A percentile compares a stretch with the other conserved stretches of the same genome.
These are phyloP conservation scores for Boechera divaricarpa DNA, from an alignment of 345 rosid species.

Conservation along the genomic window DNA sequence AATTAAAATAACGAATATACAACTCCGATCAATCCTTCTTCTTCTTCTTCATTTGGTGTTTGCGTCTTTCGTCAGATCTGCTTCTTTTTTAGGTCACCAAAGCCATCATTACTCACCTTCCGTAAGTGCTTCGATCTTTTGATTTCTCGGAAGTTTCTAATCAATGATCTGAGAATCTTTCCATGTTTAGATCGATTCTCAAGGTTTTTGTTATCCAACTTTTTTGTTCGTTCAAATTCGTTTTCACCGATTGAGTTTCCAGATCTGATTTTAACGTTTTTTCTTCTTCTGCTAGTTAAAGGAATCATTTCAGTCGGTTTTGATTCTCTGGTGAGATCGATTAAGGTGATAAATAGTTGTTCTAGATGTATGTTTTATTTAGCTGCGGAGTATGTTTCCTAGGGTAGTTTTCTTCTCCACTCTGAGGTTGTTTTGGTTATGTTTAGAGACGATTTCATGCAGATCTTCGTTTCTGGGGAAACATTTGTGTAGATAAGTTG, in stretches of 20 bases:
- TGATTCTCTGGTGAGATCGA: constrained; percentile 3
- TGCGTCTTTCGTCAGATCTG: constrained; percentile 40
- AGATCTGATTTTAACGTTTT: constrained; percentile 29
- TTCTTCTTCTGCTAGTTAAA: background rate
- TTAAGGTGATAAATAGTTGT: constrained; percentile 9
- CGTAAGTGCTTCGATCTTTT: constrained; percentile 24
- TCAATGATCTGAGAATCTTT: background rate
- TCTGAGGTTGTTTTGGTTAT: background rate
- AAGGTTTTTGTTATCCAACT: constrained; percentile 1
- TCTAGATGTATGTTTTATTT: background rate
- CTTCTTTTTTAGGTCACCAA: constrained; percentile 17
- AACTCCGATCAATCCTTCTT: constrained; percentile 27
- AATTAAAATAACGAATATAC: background rate
- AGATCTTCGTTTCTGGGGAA: constrained; percentile 18
- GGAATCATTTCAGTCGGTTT: background rate
- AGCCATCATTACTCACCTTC: constrained; percentile 17
- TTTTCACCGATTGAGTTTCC: constrained; percentile 10
- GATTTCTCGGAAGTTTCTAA: background rate
- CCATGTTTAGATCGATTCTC: constrained; percentile 14
- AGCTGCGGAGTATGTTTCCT: background rate
- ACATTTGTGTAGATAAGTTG: background rate
- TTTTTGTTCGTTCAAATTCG: constrained; percentile 8
- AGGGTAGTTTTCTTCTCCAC: background rate
- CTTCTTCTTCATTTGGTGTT: constrained; percentile 26
- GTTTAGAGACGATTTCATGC: background rate